Evolutionary conservation across 805 yeast species (phyloP).

Genomic region (Kodamaea neixiangensis): DNA sequence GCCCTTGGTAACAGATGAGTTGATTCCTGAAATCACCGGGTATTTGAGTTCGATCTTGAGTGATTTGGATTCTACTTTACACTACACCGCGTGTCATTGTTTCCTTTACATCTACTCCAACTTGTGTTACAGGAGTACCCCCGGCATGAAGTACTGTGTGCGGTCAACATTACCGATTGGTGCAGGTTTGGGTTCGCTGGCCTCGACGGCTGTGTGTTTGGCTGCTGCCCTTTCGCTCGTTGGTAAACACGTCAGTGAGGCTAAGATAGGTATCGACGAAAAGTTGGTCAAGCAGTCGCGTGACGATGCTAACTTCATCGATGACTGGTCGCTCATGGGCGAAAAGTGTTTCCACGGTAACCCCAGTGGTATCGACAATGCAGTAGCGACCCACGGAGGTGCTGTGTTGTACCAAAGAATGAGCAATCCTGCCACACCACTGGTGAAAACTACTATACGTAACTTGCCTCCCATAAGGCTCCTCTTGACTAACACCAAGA

Average conservation of each 20-base stretch:
- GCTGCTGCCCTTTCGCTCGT: constrained; percentile 69
- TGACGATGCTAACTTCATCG: constrained; percentile 60
- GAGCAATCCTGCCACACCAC: constrained; percentile 51
- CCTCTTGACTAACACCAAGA: constrained; percentile 77
- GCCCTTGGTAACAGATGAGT: constrained; percentile 48
- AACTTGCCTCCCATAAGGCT: constrained; percentile 74
- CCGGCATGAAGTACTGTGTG: constrained; percentile 61
- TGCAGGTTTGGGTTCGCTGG: constrained; percentile 95
- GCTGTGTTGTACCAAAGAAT: constrained; percentile 86
- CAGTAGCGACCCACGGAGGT: constrained; percentile 95
- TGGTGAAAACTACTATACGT: constrained; percentile 66
- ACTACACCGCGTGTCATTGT: constrained; percentile 76
- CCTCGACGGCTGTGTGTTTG: constrained; percentile 82
- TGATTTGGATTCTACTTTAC: constrained; percentile 54
- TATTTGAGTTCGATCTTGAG: constrained; percentile 47
- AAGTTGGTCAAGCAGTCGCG: constrained; percentile 22
- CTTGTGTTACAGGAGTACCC: constrained; percentile 48
- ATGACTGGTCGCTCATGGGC: constrained; percentile 88
- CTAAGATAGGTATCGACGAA: constrained; percentile 37
- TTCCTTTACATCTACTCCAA: constrained; percentile 76
- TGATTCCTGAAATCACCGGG: constrained; percentile 59
- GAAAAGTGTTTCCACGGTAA: constrained; percentile 95
- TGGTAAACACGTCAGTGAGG: constrained; percentile 53
- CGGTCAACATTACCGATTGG: constrained; percentile 91
- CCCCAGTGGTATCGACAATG: constrained; percentile 95